Evolutionary conservation across 2,329 filamentous ascomycete species (phyloP).

Genomic region (Aspergillus sojae): DNA sequence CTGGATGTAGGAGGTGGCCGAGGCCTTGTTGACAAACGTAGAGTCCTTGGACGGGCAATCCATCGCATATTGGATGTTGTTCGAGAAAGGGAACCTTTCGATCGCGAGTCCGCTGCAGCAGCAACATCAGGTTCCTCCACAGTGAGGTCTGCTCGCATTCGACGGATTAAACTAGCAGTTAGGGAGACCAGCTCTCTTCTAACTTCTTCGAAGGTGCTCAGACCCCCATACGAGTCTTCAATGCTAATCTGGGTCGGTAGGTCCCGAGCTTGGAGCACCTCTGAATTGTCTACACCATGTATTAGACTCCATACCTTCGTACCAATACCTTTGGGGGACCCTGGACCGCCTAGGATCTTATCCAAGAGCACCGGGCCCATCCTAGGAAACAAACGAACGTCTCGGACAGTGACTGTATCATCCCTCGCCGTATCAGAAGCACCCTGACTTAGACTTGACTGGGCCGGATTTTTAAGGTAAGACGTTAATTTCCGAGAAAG

Average conservation of each 20-base stretch:
- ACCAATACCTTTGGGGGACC: conserved; percentile 72
- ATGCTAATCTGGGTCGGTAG: conserved; percentile 89
- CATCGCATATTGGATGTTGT: conserved; percentile 54
- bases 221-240: conserved; percentile 82
- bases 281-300: conserved; percentile 75
- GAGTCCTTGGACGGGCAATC: conserved; percentile 77
- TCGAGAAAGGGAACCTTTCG: conserved; percentile 11
- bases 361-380: conserved; percentile 70
- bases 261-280: conserved; percentile 71
- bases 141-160: conserved; percentile 78
- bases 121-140: conserved; percentile 49
- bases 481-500: conserved; percentile 64
- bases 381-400: conserved; percentile 64
- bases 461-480: conserved; percentile 8
- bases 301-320: conserved; percentile 74
- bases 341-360: conserved; percentile 68
- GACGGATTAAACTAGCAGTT: conserved; percentile 68
- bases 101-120: not conserved
- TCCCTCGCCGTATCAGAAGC: not conserved
- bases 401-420: conserved; percentile 59
- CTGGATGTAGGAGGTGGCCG: conserved; percentile 56
- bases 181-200: conserved; percentile 69
- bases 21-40: conserved; percentile 78
- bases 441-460: not conserved
- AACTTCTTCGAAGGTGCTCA: conserved; percentile 67